A percentile compares a stretch with the other conserved stretches of the same genome.
Conservation (phyloP, 1,284 basidiomycete genomes). For the Malassezia equina region DNA sequence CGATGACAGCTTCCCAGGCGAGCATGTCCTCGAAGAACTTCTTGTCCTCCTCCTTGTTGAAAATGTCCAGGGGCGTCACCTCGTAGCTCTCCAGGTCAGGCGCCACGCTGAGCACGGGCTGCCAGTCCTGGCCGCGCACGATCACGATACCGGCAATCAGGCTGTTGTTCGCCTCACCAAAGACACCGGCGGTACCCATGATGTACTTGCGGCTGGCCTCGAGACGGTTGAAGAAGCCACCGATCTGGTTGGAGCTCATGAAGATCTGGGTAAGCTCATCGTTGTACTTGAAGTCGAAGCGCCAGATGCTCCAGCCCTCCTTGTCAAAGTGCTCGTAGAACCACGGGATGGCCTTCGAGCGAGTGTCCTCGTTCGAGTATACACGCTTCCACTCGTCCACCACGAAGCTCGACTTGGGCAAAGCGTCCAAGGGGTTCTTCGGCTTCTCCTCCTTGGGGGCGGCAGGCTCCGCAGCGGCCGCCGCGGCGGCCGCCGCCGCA, state of each 20-base stretch:
- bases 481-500: neutral
- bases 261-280: conserved; percentile 70
- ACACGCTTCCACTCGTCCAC: conserved; percentile 96
- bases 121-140: conserved; percentile 59
- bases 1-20: conserved; percentile 40
- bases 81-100: conserved; percentile 87
- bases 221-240: conserved; percentile 88
- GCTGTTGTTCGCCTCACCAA: conserved; percentile 64
- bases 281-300: conserved; percentile 94
- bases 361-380: conserved; percentile 92
- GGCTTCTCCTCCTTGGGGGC: conserved; percentile 57
- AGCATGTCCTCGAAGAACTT: conserved; percentile 48
- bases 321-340: conserved; percentile 63
- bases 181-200: conserved; percentile 83
- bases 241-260: conserved; percentile 57
- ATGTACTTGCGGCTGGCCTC: conserved; percentile 52
- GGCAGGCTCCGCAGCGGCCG: conserved; percentile 49
- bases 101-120: conserved; percentile 51
- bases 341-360: conserved; percentile 36
- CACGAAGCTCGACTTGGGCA: conserved; percentile 84
- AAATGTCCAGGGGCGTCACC: conserved; percentile 56
- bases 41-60: conserved; percentile 43
- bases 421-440: conserved; percentile 85
- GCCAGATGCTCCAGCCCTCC: conserved; percentile 80
- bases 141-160: conserved; percentile 62